Evolutionary conservation across 805 yeast species (phyloP).

Genomic region (Myxozyma mucilagina): DNA sequence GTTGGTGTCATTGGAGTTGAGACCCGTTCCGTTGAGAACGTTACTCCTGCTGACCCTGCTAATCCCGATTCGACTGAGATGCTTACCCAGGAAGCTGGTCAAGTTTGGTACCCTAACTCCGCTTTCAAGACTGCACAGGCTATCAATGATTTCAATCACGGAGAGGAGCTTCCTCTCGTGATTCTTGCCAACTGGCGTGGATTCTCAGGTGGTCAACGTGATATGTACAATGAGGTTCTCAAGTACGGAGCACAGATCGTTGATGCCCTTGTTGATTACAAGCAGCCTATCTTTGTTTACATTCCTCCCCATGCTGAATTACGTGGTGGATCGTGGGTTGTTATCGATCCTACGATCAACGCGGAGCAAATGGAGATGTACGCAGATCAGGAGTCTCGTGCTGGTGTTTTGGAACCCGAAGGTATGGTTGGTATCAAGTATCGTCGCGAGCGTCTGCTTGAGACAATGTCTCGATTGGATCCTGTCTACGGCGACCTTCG

Average conservation of each 20-base stretch:
- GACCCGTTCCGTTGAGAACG: constrained; percentile 83
- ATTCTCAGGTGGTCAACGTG: constrained; percentile 99
- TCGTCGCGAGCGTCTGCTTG: constrained; percentile 86
- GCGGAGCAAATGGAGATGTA: constrained; percentile 99
- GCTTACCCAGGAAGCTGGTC: constrained; percentile 93
- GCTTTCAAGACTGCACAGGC: constrained; percentile 99
- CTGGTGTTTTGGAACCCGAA: constrained; percentile 97
- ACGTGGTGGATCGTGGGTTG: constrained; percentile 99
- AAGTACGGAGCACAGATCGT: constrained; percentile 97
- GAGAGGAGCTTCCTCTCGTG: constrained; percentile 97
- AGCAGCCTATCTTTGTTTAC: constrained; percentile 94
- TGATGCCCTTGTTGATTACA: constrained; percentile 92
- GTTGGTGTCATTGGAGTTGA: constrained; percentile 98
- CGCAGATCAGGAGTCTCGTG: constrained; percentile 93
- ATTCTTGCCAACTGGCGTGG: constrained; percentile 99
- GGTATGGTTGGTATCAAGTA: constrained; percentile 99
- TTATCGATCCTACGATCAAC: constrained; percentile 97
- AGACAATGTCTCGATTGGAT: constrained; percentile 92
- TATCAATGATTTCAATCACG: constrained; percentile 93
- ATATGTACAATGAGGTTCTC: constrained; percentile 97
- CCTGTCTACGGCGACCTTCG: constrained; percentile 67
- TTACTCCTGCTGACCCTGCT: constrained; percentile 97
- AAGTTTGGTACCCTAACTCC: constrained; percentile 99
- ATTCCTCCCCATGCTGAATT: constrained; percentile 98
- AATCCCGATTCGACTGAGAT: constrained; percentile 91